Base-by-base conservation (phyloP, 1,139 yeast species). In the Pichia sp. region DNA sequence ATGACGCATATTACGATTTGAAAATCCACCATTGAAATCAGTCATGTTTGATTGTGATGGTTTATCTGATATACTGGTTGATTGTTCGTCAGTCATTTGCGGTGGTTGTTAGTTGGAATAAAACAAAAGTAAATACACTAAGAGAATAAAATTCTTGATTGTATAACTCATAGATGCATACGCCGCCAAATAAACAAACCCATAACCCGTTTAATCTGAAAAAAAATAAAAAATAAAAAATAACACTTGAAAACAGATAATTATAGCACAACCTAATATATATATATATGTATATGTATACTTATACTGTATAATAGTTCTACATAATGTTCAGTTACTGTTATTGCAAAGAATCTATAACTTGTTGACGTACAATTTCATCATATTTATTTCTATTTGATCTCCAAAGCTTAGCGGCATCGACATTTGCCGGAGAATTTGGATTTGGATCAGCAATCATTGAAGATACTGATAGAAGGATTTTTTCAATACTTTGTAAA, bases 391-490 rank as follows among this genome's bases (percentile, higher is more conserved):
- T 74, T 47, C 90, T 73, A 64, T 87, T 72, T 57, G 87, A 96
- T 65, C 98, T 76, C 96, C 96, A 90, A 56, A 92, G 73, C 68
- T 89, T 89, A 57, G 96, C 87, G 2, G 98, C 98, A 62, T 92
- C 98, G 48, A 92, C 85, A 63, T 92, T 89, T 44, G 98, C 98
- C 6, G 97, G 97, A 60, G 95, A 85, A 65, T 90, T 97, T 29
- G 88, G 86, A 63, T 92, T 92, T 5, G 98, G 97, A 65, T 92
- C 97, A 43, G 97, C 95, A 56, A 92, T 74, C 97, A 92, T 90
- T 59, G 96, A 85, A 77, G 89, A 80, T 26, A 92, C 97, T 65
- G 95, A 85, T 52, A 92, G 69, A 54, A 92, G 72, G 52, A 92
- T 92, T 76, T 92, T 92, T 68, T 92, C 98, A 26, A 92, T 90